These are phyloP conservation scores for Umbellularia californica DNA, from an alignment of 164 flowering plant species.

Conservation along the genomic window DNA sequence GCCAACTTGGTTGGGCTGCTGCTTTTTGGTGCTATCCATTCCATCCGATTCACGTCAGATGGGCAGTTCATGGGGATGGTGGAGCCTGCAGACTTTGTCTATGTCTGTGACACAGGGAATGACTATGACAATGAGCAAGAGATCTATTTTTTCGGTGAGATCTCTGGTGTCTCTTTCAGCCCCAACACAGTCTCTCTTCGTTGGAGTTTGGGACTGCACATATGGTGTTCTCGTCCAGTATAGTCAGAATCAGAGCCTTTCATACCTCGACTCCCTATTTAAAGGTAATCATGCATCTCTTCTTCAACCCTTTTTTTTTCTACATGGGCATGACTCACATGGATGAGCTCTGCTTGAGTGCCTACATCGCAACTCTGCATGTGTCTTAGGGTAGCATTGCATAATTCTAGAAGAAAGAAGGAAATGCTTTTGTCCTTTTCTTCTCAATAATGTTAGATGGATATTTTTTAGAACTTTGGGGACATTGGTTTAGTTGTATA, in stretches of 20 bases:
- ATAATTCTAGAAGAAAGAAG: neutral
- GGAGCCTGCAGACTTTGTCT: no score
- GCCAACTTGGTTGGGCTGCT: no score
- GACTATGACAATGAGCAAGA: no score
- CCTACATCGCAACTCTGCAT: neutral
- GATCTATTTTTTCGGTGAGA: no score
- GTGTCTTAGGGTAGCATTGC: neutral
- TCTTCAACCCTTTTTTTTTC: no score
- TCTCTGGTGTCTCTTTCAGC: no score
- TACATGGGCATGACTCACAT: neutral
- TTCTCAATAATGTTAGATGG: neutral
- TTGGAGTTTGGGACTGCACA: conserved; percentile 52
- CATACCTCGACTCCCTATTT: conserved; percentile 53
- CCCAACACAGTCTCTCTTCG: no score
- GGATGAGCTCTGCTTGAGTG: no score
- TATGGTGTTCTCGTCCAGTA: conserved; percentile 87
- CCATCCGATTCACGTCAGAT: conserved; percentile 80
- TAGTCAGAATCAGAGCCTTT: conserved; percentile 39
- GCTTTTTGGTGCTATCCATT: conserved; percentile 69
- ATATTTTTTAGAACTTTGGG: neutral
- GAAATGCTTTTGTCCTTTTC: neutral
- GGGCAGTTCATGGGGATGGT: conserved; percentile 88
- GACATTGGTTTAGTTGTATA: conserved; percentile 2
- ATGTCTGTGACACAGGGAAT: no score
- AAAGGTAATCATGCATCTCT: conserved; percentile 11